These are phyloP conservation scores for Penicillium sp. DNA, from an alignment of 2,329 filamentous ascomycete genomes.

Conservation along the genomic window DNA sequence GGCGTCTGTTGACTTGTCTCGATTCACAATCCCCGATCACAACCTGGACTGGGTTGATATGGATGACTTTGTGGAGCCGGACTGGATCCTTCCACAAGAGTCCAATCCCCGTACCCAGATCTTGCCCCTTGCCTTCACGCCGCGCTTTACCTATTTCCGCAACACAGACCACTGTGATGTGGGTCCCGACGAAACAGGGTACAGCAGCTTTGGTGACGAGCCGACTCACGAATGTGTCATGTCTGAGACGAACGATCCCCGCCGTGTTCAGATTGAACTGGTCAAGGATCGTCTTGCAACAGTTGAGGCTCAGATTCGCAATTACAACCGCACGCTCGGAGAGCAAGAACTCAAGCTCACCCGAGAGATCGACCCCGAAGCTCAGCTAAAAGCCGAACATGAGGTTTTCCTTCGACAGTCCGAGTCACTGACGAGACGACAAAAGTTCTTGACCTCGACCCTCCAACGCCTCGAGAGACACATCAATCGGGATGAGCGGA, in stretches of 20 bases:
- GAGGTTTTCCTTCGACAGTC: conserved; percentile 58
- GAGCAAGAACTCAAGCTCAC: conserved; percentile 70
- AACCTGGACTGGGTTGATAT: conserved; percentile 98
- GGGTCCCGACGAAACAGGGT: conserved; percentile 72
- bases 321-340: conserved; percentile 70
- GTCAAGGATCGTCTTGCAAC: conserved; percentile 79
- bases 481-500: conserved; percentile 41
- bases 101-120: conserved; percentile 93
- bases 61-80: conserved; percentile 98
- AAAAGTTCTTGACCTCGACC: conserved; percentile 60
- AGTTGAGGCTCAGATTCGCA: conserved; percentile 73
- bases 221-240: conserved; percentile 95
- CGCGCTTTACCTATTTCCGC: conserved; percentile 95
- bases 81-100: conserved; percentile 91
- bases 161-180: conserved; percentile 88
- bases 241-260: conserved; percentile 85
- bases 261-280: conserved; percentile 81
- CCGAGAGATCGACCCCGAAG: conserved; percentile 55
- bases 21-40: conserved; percentile 92
- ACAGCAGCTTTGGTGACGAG: conserved; percentile 89
- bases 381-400: conserved; percentile 44
- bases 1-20: conserved; percentile 66
- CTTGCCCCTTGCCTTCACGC: conserved; percentile 84
- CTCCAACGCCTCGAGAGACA: conserved; percentile 59
- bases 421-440: conserved; percentile 58